A percentile compares a stretch with the other conserved stretches of the same genome.
Conservation (phyloP, 352 stramenopile genomes). For the Phytophthora palmivora region DNA sequence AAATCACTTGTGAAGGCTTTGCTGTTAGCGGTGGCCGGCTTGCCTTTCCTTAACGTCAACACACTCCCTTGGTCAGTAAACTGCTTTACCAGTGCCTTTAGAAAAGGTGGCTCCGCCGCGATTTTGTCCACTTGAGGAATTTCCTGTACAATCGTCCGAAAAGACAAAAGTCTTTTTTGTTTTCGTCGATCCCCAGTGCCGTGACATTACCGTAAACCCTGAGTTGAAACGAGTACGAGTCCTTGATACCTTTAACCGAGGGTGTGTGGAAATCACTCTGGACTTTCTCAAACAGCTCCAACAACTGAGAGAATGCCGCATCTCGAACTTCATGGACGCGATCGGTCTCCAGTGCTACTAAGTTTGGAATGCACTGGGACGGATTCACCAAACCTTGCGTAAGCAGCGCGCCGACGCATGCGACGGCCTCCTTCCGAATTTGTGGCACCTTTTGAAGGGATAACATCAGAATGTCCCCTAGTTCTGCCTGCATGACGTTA, state of each 20-base stretch:
- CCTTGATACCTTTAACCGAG: constrained; percentile 63
- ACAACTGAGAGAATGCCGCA: constrained; percentile 67
- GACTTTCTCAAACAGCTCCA: constrained; percentile 70
- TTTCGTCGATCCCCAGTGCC: constrained; percentile 67
- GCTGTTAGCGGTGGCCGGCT: constrained; percentile 12
- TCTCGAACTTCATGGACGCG: constrained; percentile 70
- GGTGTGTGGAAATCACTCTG: constrained; percentile 57
- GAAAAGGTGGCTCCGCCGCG: constrained; percentile 63
- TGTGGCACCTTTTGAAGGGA: constrained; percentile 58
- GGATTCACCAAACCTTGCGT: constrained; percentile 84
- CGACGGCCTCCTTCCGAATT: constrained; percentile 75
- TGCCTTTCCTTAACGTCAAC: constrained; percentile 38
- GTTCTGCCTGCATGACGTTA: constrained; percentile 87
- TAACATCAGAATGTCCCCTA: constrained; percentile 67
- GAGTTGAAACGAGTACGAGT: constrained; percentile 77
- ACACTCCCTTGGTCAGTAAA: constrained; percentile 67
- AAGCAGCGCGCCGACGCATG: constrained; percentile 70
- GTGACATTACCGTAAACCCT: constrained; percentile 56
- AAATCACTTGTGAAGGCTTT: constrained; percentile 30
- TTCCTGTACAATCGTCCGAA: constrained; percentile 75
- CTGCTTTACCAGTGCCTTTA: constrained; percentile 73
- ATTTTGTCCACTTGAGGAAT: constrained; percentile 57
- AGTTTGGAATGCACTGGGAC: constrained; percentile 74
- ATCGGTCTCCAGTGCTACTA: constrained; percentile 86
- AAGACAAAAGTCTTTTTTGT: constrained; percentile 74